Conservation (phyloP, 2,329 filamentous ascomycete genomes). For the Rutstroemia sp. region DNA sequence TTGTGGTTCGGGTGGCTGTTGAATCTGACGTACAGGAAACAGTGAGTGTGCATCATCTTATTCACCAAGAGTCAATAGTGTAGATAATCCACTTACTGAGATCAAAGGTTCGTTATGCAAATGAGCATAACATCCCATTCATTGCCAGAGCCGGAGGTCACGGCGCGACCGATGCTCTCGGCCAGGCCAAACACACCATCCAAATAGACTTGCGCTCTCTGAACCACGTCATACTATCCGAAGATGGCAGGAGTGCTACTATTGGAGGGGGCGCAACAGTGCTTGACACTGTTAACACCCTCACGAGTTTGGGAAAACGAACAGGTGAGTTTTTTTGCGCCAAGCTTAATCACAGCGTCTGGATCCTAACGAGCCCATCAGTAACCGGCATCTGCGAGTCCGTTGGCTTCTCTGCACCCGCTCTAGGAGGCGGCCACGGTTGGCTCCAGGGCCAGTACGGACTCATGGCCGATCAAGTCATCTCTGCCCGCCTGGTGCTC, state of each 20-base stretch:
- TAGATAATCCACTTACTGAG: neutral
- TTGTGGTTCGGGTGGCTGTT: neutral
- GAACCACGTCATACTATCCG: neutral
- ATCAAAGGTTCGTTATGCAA: slow-evolving; percentile 2
- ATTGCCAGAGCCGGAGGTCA: slow-evolving; percentile 46
- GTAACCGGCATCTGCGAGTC: neutral
- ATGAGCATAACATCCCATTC: neutral
- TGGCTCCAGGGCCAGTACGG: slow-evolving; percentile 34
- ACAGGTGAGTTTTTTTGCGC: neutral
- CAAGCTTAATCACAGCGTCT: neutral
- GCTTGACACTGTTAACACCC: neutral
- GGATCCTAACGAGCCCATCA: neutral
- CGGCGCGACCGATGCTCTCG: slow-evolving; percentile 30
- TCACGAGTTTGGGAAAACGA: neutral
- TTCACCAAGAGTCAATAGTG: neutral
- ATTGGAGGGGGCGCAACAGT: neutral
- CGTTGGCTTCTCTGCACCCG: neutral
- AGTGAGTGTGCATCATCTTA: neutral
- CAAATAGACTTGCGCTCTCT: neutral
- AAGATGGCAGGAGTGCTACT: neutral
- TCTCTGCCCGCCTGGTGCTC: slow-evolving; percentile 36
- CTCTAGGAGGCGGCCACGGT: slow-evolving; percentile 37
- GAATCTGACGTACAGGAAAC: neutral
- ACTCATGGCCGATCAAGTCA: slow-evolving; percentile 36
- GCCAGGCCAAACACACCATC: slow-evolving; percentile 4